Conservation (phyloP, 176 grass and related monocot genomes). For the Oryza brachyantha region DNA sequence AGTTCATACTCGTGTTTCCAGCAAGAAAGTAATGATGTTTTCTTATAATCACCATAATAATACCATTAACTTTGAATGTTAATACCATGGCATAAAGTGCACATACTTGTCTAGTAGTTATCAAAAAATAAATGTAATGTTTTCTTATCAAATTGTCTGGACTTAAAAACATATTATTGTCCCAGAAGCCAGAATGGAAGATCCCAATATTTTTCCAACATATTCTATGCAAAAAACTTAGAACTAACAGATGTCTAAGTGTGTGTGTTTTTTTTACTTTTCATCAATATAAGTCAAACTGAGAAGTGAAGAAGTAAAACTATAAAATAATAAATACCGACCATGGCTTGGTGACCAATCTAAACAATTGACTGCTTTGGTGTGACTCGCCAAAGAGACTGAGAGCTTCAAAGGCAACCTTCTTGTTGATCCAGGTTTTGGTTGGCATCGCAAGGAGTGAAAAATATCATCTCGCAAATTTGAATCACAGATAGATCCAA, state of each 20-base stretch:
- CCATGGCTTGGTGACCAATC: constrained; percentile 77
- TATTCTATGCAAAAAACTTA: not conserved
- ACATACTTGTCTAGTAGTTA: not conserved
- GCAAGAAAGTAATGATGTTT: not conserved
- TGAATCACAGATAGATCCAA: constrained; percentile 46
- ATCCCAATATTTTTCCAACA: not conserved
- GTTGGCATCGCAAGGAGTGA: constrained; percentile 41
- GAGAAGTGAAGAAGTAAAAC: not conserved
- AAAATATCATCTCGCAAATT: constrained; percentile 57
- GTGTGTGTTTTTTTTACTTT: not conserved
- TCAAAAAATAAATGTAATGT: not conserved
- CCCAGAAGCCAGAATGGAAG: not conserved
- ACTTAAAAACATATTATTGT: not conserved
- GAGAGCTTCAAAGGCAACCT: constrained; percentile 44
- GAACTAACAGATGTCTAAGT: not conserved
- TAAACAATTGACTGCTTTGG: constrained; percentile 64
- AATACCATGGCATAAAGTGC: not conserved
- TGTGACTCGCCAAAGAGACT: constrained; percentile 58
- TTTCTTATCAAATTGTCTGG: not conserved
- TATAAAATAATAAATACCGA: constrained; percentile 39
- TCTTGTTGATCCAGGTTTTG: constrained; percentile 29
- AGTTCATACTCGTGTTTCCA: not conserved
- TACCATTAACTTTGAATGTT: not conserved
- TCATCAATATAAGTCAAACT: not conserved
- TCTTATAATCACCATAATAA: not conserved